phyloP scores from a whole-genome alignment of 345 rosid species.

The Trapa bicornis region DNA sequence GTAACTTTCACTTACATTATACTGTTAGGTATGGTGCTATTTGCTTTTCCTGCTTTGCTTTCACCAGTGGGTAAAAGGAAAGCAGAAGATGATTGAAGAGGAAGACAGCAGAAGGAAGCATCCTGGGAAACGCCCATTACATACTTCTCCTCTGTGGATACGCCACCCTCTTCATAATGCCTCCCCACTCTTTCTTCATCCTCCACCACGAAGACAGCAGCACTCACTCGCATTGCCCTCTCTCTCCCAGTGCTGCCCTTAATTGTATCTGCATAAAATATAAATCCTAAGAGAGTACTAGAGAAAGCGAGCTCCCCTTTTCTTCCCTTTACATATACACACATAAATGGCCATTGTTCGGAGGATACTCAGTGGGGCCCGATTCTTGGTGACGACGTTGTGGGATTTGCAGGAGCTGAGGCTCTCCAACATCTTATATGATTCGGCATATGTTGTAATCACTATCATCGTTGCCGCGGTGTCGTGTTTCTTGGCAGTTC shows the following conservation, averaged over 20 bases:
- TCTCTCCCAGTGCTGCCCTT: too few relatives aligned
- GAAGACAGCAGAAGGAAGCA: background rate
- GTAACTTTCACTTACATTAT: too few relatives aligned
- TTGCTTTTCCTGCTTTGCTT: too few relatives aligned
- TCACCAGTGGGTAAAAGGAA: background rate
- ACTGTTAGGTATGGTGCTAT: too few relatives aligned
- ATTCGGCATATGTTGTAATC: constrained; percentile 20
- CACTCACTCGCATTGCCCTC: too few relatives aligned
- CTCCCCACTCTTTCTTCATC: too few relatives aligned
- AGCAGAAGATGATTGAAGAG: background rate
- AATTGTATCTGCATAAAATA: too few relatives aligned
- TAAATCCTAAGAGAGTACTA: too few relatives aligned
- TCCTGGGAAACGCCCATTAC: background rate
- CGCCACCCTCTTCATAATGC: too few relatives aligned
- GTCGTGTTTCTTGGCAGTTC: constrained; percentile 24
- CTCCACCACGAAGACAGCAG: too few relatives aligned
- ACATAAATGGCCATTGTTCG: constrained; percentile 22
- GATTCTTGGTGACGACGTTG: constrained; percentile 29
- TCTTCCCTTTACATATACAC: background rate
- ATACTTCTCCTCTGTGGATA: background rate
- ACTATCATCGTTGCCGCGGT: constrained; percentile 27
- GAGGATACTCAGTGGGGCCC: constrained; percentile 21
- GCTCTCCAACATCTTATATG: constrained; percentile 28
- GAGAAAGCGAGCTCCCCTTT: too few relatives aligned
- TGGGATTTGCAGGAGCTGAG: constrained; percentile 54